phyloP scores from a whole-genome alignment of 257 asterid species.

The Solanum gracilifrons region DNA sequence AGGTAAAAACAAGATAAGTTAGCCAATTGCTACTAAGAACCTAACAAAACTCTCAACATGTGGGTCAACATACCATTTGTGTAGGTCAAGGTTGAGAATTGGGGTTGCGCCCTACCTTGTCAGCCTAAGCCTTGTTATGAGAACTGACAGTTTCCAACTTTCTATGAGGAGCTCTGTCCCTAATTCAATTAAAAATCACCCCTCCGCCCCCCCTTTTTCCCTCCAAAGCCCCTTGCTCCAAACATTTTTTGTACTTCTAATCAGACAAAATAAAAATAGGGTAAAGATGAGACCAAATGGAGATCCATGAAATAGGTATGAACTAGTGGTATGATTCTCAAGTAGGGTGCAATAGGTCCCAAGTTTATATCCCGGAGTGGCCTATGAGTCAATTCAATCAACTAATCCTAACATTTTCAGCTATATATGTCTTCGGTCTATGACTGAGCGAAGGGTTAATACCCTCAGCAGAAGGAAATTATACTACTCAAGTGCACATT shows the following conservation, averaged over 20 bases:
- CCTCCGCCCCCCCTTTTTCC: background rate
- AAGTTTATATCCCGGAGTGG: background rate
- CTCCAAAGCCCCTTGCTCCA: background rate
- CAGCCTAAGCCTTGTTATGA: background rate
- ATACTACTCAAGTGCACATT: background rate
- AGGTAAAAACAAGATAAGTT: background rate
- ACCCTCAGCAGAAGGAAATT: background rate
- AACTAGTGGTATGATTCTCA: background rate
- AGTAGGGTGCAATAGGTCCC: background rate
- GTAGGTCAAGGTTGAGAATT: background rate
- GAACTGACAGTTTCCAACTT: background rate
- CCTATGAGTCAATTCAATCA: background rate
- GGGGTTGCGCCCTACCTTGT: background rate
- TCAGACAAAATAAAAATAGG: background rate
- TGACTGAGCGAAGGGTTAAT: background rate
- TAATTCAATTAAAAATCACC: background rate
- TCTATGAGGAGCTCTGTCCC: background rate
- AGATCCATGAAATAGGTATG: background rate
- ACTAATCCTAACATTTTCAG: background rate
- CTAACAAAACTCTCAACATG: background rate
- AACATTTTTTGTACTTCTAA: background rate
- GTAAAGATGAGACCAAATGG: background rate
- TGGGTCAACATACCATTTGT: background rate
- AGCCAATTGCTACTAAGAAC: background rate
- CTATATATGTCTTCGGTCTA: background rate